phyloP scores from a whole-genome alignment of 2,329 filamentous ascomycete species.

The Microcyclosporella mali region DNA sequence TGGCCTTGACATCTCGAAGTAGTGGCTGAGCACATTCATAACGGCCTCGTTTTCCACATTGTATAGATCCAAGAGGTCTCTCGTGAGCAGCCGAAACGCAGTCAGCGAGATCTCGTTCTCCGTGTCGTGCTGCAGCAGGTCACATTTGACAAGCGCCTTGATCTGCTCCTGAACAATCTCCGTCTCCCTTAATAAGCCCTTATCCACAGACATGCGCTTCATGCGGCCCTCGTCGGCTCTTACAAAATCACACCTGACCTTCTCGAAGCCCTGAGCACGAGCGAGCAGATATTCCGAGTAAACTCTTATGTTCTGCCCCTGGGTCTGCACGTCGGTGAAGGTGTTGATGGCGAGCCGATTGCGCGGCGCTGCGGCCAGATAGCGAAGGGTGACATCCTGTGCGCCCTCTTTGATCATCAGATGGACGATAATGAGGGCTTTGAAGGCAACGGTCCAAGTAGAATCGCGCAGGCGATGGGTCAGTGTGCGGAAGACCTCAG shows the following conservation, averaged over 20 bases:
- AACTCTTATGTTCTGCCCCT: slow-evolving; percentile 87
- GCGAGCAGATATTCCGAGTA: slow-evolving; percentile 84
- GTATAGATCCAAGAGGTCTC: slow-evolving; percentile 84
- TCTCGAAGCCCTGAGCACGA: slow-evolving; percentile 72
- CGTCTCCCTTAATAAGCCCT: slow-evolving; percentile 85
- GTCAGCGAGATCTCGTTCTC: slow-evolving; percentile 97
- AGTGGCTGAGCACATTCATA: slow-evolving; percentile 93
- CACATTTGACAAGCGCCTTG: slow-evolving; percentile 76
- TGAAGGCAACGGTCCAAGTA: slow-evolving; percentile 99
- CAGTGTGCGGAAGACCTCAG: slow-evolving; percentile 88
- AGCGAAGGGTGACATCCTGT: slow-evolving; percentile 78
- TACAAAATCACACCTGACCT: slow-evolving; percentile 87
- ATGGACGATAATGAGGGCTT: slow-evolving; percentile 90
- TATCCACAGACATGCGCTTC: slow-evolving; percentile 81
- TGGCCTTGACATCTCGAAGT: slow-evolving; percentile 94
- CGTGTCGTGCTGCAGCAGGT: slow-evolving; percentile 78
- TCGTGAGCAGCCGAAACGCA: slow-evolving; percentile 82
- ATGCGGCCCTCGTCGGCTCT: slow-evolving; percentile 73
- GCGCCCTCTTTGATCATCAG: slow-evolving; percentile 96
- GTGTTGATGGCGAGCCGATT: slow-evolving; percentile 80
- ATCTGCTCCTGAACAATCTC: slow-evolving; percentile 87
- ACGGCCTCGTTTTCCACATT: slow-evolving; percentile 94
- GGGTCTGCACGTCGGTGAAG: slow-evolving; percentile 91
- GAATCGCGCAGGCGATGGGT: slow-evolving; percentile 86
- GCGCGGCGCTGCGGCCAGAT: slow-evolving; percentile 68